Evolutionary conservation across 2,329 filamentous ascomycete species (phyloP), one percentile per base, ranked within the genome.

Genomic region (Cytospora piceae): DNA sequence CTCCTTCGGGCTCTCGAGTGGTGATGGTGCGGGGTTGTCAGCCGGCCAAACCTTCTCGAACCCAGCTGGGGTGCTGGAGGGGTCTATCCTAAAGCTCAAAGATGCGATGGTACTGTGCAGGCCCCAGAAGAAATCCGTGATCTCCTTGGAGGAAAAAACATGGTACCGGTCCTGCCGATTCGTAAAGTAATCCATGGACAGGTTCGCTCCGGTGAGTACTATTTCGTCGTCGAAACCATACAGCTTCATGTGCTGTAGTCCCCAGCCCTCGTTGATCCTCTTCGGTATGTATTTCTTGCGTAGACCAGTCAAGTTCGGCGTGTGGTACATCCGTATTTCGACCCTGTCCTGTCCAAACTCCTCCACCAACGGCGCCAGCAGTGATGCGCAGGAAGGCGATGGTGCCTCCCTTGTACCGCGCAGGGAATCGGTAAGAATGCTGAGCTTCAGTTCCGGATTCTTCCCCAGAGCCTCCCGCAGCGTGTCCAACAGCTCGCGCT

Each of bases 201-300:
- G 80, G 71, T 99, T 99, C 20, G 95, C 95, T 9, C 93, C 94
- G 9, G 94, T 96, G 72, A 99, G 87, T 70, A 99, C 94, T 65
- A 99, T 90, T 76, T 97, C 93, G 73, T 99, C 93, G 72, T 99
- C 95, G 27, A 97, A 82, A 0, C 95, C 95, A 72, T 99, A 99
- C 0, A 99, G 82, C 83, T 99, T 99, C 94, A 99, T 99, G 75
- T 99, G 95, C 75, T 99, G 95, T 68, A 99, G 79, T 1, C 95
- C 95, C 95, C 95, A 99, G 22, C 95, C 95, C 79, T 99, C 95
- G 71, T 99, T 99, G 75, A 99, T 94, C 24, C 95, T 85, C 74
- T 87, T 92, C 0, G 95, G 95, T 2, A 98, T 87, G 70, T 91
- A 82, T 72, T 89, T 88, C 79, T 98, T 98, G 59, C 90, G 87